Conservation (phyloP, 441 rosid genomes). For the Adansonia gregorii region DNA sequence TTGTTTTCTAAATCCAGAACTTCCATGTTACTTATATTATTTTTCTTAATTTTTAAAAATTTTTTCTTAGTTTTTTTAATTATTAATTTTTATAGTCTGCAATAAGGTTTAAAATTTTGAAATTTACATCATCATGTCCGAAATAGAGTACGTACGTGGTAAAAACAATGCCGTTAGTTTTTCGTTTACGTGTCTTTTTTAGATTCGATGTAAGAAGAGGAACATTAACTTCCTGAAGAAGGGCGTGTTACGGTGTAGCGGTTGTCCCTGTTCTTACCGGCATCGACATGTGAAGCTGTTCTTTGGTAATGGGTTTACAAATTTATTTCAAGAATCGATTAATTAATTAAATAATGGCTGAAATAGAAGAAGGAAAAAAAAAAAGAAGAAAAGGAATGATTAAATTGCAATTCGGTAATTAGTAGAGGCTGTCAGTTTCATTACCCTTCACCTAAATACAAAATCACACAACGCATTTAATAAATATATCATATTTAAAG, state of each 20-base stretch:
- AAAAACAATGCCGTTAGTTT: neutral
- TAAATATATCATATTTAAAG: too few species aligned
- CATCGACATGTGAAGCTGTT: neutral
- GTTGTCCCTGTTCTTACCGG: neutral
- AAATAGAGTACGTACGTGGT: too few species aligned
- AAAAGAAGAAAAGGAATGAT: too few species aligned
- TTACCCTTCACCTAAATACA: neutral
- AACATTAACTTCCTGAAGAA: neutral
- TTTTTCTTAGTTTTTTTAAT: too few species aligned
- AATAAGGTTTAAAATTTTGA: too few species aligned
- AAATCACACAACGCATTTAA: too few species aligned
- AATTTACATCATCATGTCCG: too few species aligned
- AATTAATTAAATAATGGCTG: neutral
- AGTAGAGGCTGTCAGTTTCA: neutral
- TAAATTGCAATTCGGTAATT: neutral
- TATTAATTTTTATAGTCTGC: too few species aligned
- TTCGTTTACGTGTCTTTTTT: neutral
- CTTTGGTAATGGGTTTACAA: neutral
- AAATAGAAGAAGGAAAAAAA: too few species aligned
- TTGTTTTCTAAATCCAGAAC: too few species aligned
- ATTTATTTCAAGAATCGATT: neutral
- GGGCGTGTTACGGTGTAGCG: neutral
- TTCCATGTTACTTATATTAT: too few species aligned
- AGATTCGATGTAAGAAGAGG: neutral
- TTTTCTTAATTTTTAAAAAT: too few species aligned